These are phyloP conservation scores for Trichophyton mentagrophytes DNA, from an alignment of 2,329 filamentous ascomycete genomes.

Conservation along the genomic window DNA sequence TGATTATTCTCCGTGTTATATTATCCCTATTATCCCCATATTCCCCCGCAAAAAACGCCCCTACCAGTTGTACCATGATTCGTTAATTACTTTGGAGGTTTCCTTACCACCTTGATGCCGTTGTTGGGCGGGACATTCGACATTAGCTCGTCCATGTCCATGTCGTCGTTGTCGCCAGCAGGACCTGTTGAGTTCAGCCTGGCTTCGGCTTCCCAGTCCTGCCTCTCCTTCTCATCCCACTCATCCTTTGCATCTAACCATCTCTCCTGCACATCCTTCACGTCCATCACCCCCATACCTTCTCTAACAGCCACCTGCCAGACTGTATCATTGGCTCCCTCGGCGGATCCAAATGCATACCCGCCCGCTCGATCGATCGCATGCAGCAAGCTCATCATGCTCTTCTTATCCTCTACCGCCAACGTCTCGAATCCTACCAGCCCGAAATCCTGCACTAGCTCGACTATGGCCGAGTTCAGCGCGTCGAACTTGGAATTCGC, in stretches of 20 bases:
- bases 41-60: background rate
- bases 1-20: background rate
- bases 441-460: conserved; percentile 77
- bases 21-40: background rate
- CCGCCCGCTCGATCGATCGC: conserved; percentile 86
- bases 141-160: conserved; percentile 16
- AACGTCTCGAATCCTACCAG: conserved; percentile 87
- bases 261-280: conserved; percentile 82
- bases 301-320: conserved; percentile 91
- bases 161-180: conserved; percentile 20
- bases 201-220: conserved; percentile 59
- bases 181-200: conserved; percentile 16
- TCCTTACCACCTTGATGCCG: conserved; percentile 61
- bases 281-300: conserved; percentile 57
- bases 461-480: conserved; percentile 74
- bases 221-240: conserved; percentile 67
- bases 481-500: conserved; percentile 64
- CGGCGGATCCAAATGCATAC: conserved; percentile 80
- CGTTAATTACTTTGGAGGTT: conserved; percentile 36
- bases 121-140: conserved; percentile 41
- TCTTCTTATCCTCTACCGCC: conserved; percentile 91
- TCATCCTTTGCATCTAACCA: conserved; percentile 88
- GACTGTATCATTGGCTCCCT: conserved; percentile 89
- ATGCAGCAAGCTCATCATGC: conserved; percentile 82
- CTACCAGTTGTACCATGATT: background rate